Evolutionary conservation across 768 basidiomycete genomes (phyloP), one percentile per base, ranked within the genome.

Genomic region (Hydnum rufescens): DNA sequence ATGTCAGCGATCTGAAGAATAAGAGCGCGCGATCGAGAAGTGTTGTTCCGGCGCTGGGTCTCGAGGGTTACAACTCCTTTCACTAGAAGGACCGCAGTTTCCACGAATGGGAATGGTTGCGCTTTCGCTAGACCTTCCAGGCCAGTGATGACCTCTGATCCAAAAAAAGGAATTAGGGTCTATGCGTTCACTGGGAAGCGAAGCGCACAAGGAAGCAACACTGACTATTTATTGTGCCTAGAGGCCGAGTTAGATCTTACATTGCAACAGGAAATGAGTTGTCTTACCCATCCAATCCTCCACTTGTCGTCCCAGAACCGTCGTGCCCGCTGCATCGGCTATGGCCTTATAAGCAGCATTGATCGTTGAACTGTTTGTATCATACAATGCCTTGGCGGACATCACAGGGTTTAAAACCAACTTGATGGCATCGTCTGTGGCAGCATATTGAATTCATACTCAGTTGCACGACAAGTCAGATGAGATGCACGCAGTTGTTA

Each of bases 61-160:
- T 47, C 44, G 16, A 47, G 44, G 8, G 13, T 16, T 13, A 47
- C 44, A 25, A 47, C 44, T 8, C 44, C 44, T 13, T 26, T 16
- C 13, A 47, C 13, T 13, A 47, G 44, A 1, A 8, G 25, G 25
- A 47, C 44, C 0, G 13, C 44, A 26, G 26, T 25, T 47, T 13
- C 25, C 13, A 47, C 13, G 25, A 47, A 47, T 47, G 44, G 44
- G 26, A 47, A 47, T 47, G 44, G 44, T 28, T 47, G 44, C 8
- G 44, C 44, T 16, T 16, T 28, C 8, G 25, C 44, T 26, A 47
- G 26, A 1, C 44, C 1, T 1, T 47, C 44, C 1, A 47, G 26
- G 8, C 44, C 44, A 1, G 8, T 47, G 44, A 47, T 16, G 1
- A 47, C 44, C 44, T 47, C 25, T 13, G 8, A 8, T 19, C 8